Evolutionary conservation across 352 stramenopile genomes (phyloP), one percentile per base, ranked within the genome.

Genomic region (Phytophthora pluvialis): DNA sequence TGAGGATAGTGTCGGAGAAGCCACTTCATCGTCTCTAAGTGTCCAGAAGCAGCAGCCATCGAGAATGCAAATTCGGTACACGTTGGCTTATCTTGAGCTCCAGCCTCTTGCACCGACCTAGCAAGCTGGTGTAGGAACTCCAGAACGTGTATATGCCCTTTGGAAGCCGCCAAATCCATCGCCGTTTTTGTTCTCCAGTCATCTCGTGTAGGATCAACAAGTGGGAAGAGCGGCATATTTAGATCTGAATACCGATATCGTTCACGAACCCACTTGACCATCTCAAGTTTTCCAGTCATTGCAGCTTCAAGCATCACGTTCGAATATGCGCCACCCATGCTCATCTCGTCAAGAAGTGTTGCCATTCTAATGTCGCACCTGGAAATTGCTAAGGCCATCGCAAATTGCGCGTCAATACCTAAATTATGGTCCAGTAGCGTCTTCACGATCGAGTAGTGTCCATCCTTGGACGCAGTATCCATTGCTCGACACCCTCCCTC

Each of bases 111-210:
- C 44, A 50, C 57, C 16, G n/a, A 7, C 16, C 32, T 18, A 42
- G 49, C 60, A 18, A 62, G 15, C 5, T 11, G 29, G 13, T 67
- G 43, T 15, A 67, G 50, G 25, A 50, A 62, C 5, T 51, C 7
- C 29, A 67, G 11, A 26, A 62, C 28, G 31, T 61, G 49, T 4
- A 62, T 33, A 45, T 62, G 36, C 6, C 60, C 60, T 4, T 61
- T 61, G 12, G 6, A 39, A 18, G 60, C 40, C 29, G 60, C 60
- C 56, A 35, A 45, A 35, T 57, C 60, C 60, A 67, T 67, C 6
- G 50, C 43, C 45, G 11, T 61, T 31, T 38, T n/a, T 4, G 13
- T 56, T 8, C 44, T 39, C 15, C 11, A n/a, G 7, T 6, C 36
- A 9, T 29, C 15, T 45, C 18, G 42, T 33, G 35, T 32, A 39